Conservation (phyloP, 2,329 filamentous ascomycete genomes). For the Epichloe bromicola region DNA sequence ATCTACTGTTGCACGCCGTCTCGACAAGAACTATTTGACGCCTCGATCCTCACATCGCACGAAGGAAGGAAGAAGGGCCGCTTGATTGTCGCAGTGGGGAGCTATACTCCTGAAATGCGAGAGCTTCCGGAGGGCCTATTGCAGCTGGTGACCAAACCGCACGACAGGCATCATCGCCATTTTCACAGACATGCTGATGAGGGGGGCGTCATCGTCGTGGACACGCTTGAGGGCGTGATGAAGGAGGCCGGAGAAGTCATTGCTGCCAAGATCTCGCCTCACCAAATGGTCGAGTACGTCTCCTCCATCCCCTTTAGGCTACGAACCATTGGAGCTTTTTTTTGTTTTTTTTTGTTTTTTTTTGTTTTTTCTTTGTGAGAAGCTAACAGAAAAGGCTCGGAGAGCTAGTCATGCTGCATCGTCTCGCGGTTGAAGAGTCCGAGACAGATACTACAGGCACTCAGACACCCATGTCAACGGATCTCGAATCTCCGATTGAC, state of each 20-base stretch:
- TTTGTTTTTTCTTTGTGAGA: background rate
- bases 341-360: no score
- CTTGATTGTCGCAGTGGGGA: conserved; percentile 61
- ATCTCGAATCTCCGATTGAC: conserved; percentile 16
- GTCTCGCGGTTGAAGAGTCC: conserved; percentile 28
- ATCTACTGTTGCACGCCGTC: conserved; percentile 85
- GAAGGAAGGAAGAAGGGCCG: conserved; percentile 58
- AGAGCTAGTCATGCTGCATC: conserved; percentile 56
- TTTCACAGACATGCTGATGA: conserved; percentile 54
- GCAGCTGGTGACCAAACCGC: conserved; percentile 41
- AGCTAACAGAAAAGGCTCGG: conserved; percentile 42
- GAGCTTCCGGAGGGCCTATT: conserved; percentile 73
- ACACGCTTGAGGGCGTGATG: conserved; percentile 66
- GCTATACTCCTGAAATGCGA: conserved; percentile 58
- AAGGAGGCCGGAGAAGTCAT: conserved; percentile 81
- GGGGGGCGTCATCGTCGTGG: conserved; percentile 55
- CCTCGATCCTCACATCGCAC: conserved; percentile 54
- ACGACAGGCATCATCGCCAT: conserved; percentile 36
- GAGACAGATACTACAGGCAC: conserved; percentile 19
- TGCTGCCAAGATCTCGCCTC: conserved; percentile 56
- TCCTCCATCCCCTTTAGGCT: background rate
- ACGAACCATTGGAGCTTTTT: background rate
- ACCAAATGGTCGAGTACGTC: conserved; percentile 66
- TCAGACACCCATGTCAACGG: conserved; percentile 10
- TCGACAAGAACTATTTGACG: conserved; percentile 61